Evolutionary conservation across 2,329 filamentous ascomycete species (phyloP), one percentile per base, ranked within the genome.

Genomic region (Penicillium brevicompactum): DNA sequence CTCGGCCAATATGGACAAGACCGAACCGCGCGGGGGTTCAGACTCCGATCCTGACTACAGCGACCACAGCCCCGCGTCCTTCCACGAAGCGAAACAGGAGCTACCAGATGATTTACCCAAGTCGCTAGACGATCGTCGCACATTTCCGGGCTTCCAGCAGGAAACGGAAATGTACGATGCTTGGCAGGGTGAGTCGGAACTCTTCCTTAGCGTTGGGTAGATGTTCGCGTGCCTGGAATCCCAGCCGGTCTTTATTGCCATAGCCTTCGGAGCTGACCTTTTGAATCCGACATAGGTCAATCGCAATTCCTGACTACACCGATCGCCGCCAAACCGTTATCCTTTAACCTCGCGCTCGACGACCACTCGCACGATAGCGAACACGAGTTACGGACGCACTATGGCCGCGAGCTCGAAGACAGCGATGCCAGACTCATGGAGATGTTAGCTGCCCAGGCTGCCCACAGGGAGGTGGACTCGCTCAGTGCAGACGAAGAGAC

Each of bases 81-180:
- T 47, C 51, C 60, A 50, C 57, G 56, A 52, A 60, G 51, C 41
- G 56, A 67, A 46, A 60, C 65, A 61, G 55, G 72, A 76, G 58
- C 84, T 97, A 48, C 94, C 94, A 40, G 78, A 84, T 63, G 94
- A 99, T 75, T 84, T 99, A 34, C 94, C 94, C 10, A 94, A 85
- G 63, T 96, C 92, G 11, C 84, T 99, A 52, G 89, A 99, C 74
- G 94, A 99, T 78, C 86, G 94, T 57, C 85, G 87, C 65, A 82
- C 82, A 67, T 83, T 89, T 32, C 84, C 87, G 4, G 81, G 79
- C 45, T 86, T 87, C 59, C 84, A 87, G 60, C 83, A 89, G 53
- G 94, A 97, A 80, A 96, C 92, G 40, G 94, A 97, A 80, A 91
- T 97, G 79, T 99, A 97, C 74, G 94, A 99, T 83, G 94, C 91